Evolutionary conservation across 2,329 filamentous ascomycete genomes (phyloP).

Genomic region (Capronia coronata): DNA sequence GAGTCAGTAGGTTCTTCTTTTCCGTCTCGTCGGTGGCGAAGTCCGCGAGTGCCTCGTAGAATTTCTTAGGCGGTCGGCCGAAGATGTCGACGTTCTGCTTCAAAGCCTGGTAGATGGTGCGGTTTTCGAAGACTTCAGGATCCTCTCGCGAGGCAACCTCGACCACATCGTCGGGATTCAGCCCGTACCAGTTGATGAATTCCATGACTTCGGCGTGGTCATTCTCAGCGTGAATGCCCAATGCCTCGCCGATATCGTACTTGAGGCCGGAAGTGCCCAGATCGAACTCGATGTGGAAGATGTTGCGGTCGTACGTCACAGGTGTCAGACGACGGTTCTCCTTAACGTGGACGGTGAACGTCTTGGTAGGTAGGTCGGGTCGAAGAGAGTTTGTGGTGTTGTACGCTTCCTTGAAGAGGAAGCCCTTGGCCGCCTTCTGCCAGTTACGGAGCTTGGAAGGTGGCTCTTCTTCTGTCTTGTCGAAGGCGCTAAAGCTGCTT

Average conservation of each 20-base stretch:
- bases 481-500: slow-evolving; percentile 77
- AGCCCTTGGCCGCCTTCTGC: slow-evolving; percentile 76
- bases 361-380: slow-evolving; percentile 80
- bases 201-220: slow-evolving; percentile 68
- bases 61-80: slow-evolving; percentile 91
- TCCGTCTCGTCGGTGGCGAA: slow-evolving; percentile 78
- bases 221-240: slow-evolving; percentile 95
- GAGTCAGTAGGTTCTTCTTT: slow-evolving; percentile 68
- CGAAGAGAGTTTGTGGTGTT: slow-evolving; percentile 66
- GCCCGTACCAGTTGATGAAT: slow-evolving; percentile 85
- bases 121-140: slow-evolving; percentile 65
- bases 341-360: slow-evolving; percentile 79
- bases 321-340: slow-evolving; percentile 94
- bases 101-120: slow-evolving; percentile 87
- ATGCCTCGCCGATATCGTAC: slow-evolving; percentile 94
- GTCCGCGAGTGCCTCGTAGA: slow-evolving; percentile 87
- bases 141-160: slow-evolving; percentile 85
- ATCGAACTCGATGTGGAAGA: slow-evolving; percentile 99
- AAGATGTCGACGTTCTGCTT: slow-evolving; percentile 94
- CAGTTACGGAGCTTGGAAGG: slow-evolving; percentile 65
- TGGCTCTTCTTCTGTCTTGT: slow-evolving; percentile 66
- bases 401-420: slow-evolving; percentile 93
- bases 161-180: slow-evolving; percentile 77
- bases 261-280: slow-evolving; percentile 83
- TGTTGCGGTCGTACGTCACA: slow-evolving; percentile 85